Percentiles rank a stretch among this genome's conserved stretches.
phyloP scores from a whole-genome alignment of 805 yeast species.

The Pichia ethanolica region DNA sequence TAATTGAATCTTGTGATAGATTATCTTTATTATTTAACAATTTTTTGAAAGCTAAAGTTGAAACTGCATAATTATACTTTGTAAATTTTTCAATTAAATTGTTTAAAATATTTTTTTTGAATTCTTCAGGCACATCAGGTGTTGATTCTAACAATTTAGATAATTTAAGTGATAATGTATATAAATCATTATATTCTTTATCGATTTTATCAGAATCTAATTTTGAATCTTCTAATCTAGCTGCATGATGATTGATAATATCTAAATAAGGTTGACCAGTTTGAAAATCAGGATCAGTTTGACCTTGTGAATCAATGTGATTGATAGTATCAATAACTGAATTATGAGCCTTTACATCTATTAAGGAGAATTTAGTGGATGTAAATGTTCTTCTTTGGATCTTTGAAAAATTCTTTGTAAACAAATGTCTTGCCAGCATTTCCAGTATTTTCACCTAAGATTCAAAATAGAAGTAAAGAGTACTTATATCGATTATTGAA shows the following conservation, averaged over 20 bases:
- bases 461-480: too few relatives aligned
- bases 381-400: not conserved
- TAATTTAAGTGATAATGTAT: slow-evolving; percentile 9
- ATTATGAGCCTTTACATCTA: slow-evolving; percentile 1
- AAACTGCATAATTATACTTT: slow-evolving; percentile 21
- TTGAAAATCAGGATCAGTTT: slow-evolving; percentile 6
- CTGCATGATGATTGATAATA: slow-evolving; percentile 11
- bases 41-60: slow-evolving; percentile 14
- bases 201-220: not conserved
- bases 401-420: not conserved
- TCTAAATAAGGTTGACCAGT: slow-evolving; percentile 3
- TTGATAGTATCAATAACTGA: slow-evolving; percentile 4
- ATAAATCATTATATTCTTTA: slow-evolving; percentile 10
- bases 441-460: not conserved
- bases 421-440: not conserved
- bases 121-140: slow-evolving; percentile 7
- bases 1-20: slow-evolving; percentile 12
- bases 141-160: slow-evolving; percentile 9
- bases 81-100: slow-evolving; percentile 20
- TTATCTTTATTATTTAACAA: slow-evolving; percentile 3
- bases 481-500: too few relatives aligned
- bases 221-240: not conserved
- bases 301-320: not conserved
- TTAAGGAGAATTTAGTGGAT: not conserved
- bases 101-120: slow-evolving; percentile 17